phyloP scores from a whole-genome alignment of 768 basidiomycete species.

The Suillus discolor region DNA sequence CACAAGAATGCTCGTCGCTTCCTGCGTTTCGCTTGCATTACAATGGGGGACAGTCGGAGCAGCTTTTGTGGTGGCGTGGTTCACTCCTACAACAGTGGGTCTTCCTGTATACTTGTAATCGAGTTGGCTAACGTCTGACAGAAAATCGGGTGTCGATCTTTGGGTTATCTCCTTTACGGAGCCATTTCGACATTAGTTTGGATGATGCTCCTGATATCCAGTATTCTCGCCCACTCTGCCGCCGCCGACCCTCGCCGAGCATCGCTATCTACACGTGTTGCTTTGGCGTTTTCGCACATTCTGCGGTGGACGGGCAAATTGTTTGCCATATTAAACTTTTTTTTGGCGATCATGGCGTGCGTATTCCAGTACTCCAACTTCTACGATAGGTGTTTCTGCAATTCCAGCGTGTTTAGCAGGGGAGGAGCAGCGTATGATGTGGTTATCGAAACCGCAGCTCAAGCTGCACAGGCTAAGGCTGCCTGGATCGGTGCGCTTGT shows the following conservation, averaged over 20 bases:
- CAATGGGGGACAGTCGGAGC: constrained; percentile 31
- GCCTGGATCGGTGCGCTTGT: constrained; percentile 42
- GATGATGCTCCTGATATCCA: constrained; percentile 21
- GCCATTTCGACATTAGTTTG: constrained; percentile 22
- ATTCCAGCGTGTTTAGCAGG: constrained; percentile 22
- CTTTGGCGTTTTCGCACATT: constrained; percentile 6
- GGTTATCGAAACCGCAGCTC: constrained; percentile 1
- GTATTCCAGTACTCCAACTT: constrained; percentile 26
- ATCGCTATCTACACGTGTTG: constrained; percentile 2
- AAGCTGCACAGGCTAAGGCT: constrained; percentile 25
- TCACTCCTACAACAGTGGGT: constrained; percentile 25
- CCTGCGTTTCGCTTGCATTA: constrained; percentile 20
- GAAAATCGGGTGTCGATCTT: constrained; percentile 24
- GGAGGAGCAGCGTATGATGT: neutral
- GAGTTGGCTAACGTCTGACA: neutral
- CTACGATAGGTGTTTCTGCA: constrained; percentile 26
- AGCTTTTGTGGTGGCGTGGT: constrained; percentile 23
- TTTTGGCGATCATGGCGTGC: constrained; percentile 18
- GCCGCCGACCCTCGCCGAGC: neutral
- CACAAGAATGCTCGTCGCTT: constrained; percentile 22
- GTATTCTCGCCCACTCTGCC: constrained; percentile 7
- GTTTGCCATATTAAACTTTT: constrained; percentile 21
- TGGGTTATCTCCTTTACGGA: constrained; percentile 24
- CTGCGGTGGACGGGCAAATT: constrained; percentile 20
- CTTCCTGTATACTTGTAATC: neutral